A percentile compares a stretch with the other conserved stretches of the same genome.
phyloP scores from a whole-genome alignment of 2,329 filamentous ascomycete species.

The Ophidiomyces ophidiicola region DNA sequence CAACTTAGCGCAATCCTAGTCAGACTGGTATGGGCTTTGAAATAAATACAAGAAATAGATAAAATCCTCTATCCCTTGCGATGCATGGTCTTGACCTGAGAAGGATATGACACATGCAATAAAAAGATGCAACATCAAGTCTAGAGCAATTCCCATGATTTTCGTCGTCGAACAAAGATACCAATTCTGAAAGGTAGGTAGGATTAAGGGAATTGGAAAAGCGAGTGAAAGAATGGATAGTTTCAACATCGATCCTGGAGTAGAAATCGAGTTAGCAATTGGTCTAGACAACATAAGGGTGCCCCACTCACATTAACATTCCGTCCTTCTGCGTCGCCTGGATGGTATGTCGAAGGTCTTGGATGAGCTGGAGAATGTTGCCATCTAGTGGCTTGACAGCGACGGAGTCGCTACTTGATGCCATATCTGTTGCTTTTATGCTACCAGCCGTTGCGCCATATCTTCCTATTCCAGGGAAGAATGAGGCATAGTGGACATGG shows the following conservation, averaged over 20 bases:
- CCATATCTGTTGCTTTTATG: constrained; percentile 1
- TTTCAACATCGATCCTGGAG: constrained; percentile 11
- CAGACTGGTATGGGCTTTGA: neutral
- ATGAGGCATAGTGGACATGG: too few species aligned
- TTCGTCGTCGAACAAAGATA: constrained; percentile 12
- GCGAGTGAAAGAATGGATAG: constrained; percentile 8
- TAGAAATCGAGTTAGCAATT: neutral
- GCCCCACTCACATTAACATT: constrained; percentile 13
- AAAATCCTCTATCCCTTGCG: constrained; percentile 14
- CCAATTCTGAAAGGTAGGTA: constrained; percentile 8
- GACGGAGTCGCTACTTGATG: neutral
- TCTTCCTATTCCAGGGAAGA: too few species aligned
- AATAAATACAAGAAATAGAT: constrained; percentile 14
- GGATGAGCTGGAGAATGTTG: constrained; percentile 1
- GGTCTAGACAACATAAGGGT: neutral
- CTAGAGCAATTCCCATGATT: constrained; percentile 10
- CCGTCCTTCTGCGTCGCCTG: neutral
- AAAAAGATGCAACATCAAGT: constrained; percentile 14
- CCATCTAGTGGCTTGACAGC: too few species aligned
- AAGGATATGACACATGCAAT: constrained; percentile 14
- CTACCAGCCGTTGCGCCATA: too few species aligned
- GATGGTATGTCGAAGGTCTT: constrained; percentile 8
- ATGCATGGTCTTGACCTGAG: constrained; percentile 12
- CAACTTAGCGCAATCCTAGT: neutral
- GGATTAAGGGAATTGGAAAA: constrained; percentile 4